Conservation (phyloP, 495 filamentous ascomycete species). For the Hypoxylon trugodes region DNA sequence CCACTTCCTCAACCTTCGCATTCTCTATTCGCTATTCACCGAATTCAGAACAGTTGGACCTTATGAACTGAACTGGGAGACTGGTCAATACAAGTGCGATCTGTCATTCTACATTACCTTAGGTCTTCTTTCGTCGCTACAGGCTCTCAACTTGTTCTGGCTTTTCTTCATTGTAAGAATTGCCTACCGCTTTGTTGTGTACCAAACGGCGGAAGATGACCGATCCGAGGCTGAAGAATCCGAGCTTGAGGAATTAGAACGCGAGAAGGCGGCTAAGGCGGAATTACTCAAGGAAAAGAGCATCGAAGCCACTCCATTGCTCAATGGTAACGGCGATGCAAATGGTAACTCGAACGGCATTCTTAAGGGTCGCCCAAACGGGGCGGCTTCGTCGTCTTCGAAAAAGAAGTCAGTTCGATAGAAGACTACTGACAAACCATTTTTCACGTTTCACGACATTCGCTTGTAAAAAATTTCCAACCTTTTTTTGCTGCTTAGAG, state of each 20-base stretch:
- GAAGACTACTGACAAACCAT: neutral
- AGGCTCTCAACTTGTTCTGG: slow-evolving; percentile 89
- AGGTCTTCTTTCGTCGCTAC: slow-evolving; percentile 72
- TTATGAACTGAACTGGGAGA: slow-evolving; percentile 86
- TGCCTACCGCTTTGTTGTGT: slow-evolving; percentile 63
- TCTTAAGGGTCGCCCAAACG: slow-evolving; percentile 35
- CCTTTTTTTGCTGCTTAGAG: neutral
- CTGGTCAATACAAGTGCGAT: slow-evolving; percentile 82
- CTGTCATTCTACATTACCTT: slow-evolving; percentile 80
- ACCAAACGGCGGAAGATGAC: slow-evolving; percentile 59
- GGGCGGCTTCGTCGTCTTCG: slow-evolving; percentile 16
- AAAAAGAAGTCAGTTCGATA: slow-evolving; percentile 35
- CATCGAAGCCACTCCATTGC: slow-evolving; percentile 20
- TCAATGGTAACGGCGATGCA: slow-evolving; percentile 30
- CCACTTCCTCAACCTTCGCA: slow-evolving; percentile 88
- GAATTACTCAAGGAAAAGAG: slow-evolving; percentile 6
- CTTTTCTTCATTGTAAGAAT: slow-evolving; percentile 82
- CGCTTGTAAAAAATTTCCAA: slow-evolving; percentile 28
- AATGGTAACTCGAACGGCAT: slow-evolving; percentile 36
- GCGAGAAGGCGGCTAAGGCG: slow-evolving; percentile 29
- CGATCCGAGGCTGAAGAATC: slow-evolving; percentile 59
- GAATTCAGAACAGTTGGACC: slow-evolving; percentile 90
- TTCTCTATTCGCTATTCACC: slow-evolving; percentile 84
- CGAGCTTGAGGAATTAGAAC: slow-evolving; percentile 53
- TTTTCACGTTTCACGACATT: slow-evolving; percentile 27